phyloP scores from a whole-genome alignment of 805 yeast species.

The Nadsonia fulvescens region DNA sequence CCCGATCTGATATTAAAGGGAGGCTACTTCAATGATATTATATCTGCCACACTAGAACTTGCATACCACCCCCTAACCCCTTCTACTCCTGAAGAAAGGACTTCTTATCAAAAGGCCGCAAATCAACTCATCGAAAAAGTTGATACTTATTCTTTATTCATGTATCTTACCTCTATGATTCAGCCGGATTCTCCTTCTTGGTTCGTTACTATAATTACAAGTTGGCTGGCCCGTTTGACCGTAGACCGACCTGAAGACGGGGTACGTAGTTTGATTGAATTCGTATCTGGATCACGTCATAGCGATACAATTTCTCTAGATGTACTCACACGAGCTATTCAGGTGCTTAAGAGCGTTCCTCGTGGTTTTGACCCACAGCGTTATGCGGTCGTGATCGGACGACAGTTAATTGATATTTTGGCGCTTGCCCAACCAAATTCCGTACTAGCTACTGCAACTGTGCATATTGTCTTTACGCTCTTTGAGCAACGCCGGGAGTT shows the following conservation, averaged over 20 bases:
- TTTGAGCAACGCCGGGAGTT: slow-evolving; percentile 12
- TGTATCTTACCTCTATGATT: slow-evolving; percentile 39
- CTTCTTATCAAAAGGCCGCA: too few species aligned
- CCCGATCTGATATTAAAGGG: slow-evolving; percentile 15
- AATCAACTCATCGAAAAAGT: slow-evolving; percentile 7
- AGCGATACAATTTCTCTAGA: slow-evolving; percentile 48
- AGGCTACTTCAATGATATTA: slow-evolving; percentile 14
- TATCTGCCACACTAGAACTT: slow-evolving; percentile 14
- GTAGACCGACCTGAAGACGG: slow-evolving; percentile 45
- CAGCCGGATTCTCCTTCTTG: slow-evolving; percentile 29
- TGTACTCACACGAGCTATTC: slow-evolving; percentile 49
- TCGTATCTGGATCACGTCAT: slow-evolving; percentile 60
- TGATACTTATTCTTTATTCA: slow-evolving; percentile 47
- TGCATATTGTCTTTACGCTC: slow-evolving; percentile 33
- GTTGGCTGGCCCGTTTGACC: slow-evolving; percentile 35
- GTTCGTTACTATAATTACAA: slow-evolving; percentile 30
- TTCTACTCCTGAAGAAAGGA: not conserved
- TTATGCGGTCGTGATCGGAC: slow-evolving; percentile 43
- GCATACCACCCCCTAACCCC: slow-evolving; percentile 9
- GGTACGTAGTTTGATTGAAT: slow-evolving; percentile 54
- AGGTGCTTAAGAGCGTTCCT: slow-evolving; percentile 49
- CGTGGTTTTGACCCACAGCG: slow-evolving; percentile 23
- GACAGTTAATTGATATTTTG: slow-evolving; percentile 44
- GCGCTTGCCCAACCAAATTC: slow-evolving; percentile 39
- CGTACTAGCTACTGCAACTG: slow-evolving; percentile 27